These are phyloP conservation scores for Paramecium sonneborni DNA, from an alignment of 73 alveolate species.

Conservation along the genomic window DNA sequence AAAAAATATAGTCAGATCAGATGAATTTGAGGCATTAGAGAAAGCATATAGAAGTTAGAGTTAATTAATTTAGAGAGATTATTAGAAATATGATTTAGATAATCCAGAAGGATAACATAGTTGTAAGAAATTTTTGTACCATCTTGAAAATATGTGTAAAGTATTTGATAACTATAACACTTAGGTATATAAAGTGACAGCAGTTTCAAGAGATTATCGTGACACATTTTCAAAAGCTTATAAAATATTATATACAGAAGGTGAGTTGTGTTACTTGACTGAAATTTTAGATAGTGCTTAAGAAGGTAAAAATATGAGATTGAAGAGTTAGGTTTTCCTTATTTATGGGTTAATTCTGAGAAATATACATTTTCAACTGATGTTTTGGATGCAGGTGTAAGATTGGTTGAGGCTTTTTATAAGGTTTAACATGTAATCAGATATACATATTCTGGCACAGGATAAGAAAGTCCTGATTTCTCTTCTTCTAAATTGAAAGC, in stretches of 20 bases:
- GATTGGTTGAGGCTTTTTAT: slow-evolving; percentile 82
- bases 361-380: slow-evolving; percentile 92
- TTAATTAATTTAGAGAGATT: slow-evolving; percentile 75
- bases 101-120: slow-evolving; percentile 91
- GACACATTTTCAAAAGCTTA: slow-evolving; percentile 92
- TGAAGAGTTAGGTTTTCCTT: slow-evolving; percentile 77
- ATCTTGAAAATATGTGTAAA: slow-evolving; percentile 84
- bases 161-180: slow-evolving; percentile 18
- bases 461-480: slow-evolving; percentile 63
- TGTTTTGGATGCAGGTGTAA: slow-evolving; percentile 92
- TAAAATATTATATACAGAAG: slow-evolving; percentile 89
- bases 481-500: slow-evolving; percentile 67
- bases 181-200: slow-evolving; percentile 30
- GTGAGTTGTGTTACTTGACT: slow-evolving; percentile 87
- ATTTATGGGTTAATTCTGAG: slow-evolving; percentile 94
- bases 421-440: slow-evolving; percentile 77
- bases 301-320: slow-evolving; percentile 72
- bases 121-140: slow-evolving; percentile 83
- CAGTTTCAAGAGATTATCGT: slow-evolving; percentile 88
- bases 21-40: slow-evolving; percentile 81
- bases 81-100: slow-evolving; percentile 87
- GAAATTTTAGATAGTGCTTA: slow-evolving; percentile 97
- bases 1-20: slow-evolving; percentile 14
- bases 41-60: slow-evolving; percentile 76
- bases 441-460: slow-evolving; percentile 72